These are phyloP conservation scores for Phyllosticta paracitricarpa DNA, from an alignment of 2,329 filamentous ascomycete species.

Conservation along the genomic window DNA sequence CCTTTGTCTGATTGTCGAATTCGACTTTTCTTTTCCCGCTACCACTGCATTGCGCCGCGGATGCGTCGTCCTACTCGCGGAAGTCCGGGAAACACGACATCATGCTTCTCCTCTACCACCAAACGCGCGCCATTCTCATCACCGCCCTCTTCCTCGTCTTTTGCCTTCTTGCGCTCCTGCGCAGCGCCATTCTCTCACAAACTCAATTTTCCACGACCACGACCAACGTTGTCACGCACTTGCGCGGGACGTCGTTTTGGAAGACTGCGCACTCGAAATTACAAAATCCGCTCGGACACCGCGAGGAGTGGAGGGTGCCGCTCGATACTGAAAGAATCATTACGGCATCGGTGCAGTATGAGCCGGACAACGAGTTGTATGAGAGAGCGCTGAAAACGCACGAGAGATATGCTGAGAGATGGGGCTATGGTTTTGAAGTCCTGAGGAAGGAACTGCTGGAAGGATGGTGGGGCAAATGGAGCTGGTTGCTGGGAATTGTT, in stretches of 20 bases:
- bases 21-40: neutral
- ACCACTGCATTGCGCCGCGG: neutral
- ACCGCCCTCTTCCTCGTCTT: conserved; percentile 1
- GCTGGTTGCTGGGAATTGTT: conserved; percentile 19
- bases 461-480: conserved; percentile 28
- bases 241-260: neutral
- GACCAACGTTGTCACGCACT: neutral
- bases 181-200: neutral
- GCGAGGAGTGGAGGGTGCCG: neutral
- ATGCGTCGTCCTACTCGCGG: neutral
- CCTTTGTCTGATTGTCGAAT: neutral
- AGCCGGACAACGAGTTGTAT: conserved; percentile 17
- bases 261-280: neutral
- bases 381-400: conserved; percentile 29
- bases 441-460: conserved; percentile 22
- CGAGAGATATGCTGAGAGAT: conserved; percentile 21
- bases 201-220: neutral
- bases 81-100: neutral
- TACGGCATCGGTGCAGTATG: conserved; percentile 13
- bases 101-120: conserved; percentile 1
- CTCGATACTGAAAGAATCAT: conserved; percentile 7
- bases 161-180: neutral
- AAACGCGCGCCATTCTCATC: conserved; percentile 1
- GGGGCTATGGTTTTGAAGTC: conserved; percentile 28
- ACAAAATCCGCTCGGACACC: neutral